Evolutionary conservation across 768 basidiomycete species (phyloP).

Genomic region (Crassisporium funariophilum): DNA sequence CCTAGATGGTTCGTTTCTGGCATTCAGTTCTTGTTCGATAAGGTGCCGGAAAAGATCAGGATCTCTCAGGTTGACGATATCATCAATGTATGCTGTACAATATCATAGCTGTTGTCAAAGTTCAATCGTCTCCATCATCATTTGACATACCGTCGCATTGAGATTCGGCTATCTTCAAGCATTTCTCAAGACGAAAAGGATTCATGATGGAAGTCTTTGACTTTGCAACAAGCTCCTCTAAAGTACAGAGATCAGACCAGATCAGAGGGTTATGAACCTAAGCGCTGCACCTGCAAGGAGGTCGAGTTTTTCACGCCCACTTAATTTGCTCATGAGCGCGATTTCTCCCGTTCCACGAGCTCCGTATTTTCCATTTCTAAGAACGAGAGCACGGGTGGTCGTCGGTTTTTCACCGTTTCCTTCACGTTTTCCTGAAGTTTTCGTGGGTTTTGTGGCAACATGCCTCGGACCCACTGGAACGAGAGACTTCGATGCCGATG

Average conservation of each 20-base stretch:
- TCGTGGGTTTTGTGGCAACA: slow-evolving; percentile 35
- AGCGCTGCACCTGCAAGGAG: slow-evolving; percentile 62
- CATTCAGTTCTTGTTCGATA: slow-evolving; percentile 57
- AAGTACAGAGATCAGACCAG: slow-evolving; percentile 15
- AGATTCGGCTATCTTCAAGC: slow-evolving; percentile 70
- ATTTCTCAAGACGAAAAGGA: slow-evolving; percentile 66
- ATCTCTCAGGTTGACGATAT: slow-evolving; percentile 69
- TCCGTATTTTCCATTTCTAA: slow-evolving; percentile 77
- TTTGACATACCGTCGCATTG: slow-evolving; percentile 64
- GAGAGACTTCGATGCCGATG: slow-evolving; percentile 46
- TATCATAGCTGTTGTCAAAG: slow-evolving; percentile 8
- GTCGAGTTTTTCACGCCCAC: slow-evolving; percentile 80
- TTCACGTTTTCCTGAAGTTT: slow-evolving; percentile 41
- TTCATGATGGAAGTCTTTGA: slow-evolving; percentile 59
- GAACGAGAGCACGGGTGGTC: slow-evolving; percentile 70
- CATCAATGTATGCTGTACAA: slow-evolving; percentile 62
- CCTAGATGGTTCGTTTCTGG: slow-evolving; percentile 45
- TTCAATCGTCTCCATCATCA: background rate
- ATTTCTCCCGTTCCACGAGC: slow-evolving; percentile 72
- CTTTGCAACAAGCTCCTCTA: slow-evolving; percentile 69
- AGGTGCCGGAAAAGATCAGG: slow-evolving; percentile 59
- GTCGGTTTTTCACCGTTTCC: slow-evolving; percentile 36
- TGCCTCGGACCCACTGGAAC: slow-evolving; percentile 58
- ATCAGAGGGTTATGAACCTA: slow-evolving; percentile 1
- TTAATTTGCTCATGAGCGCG: slow-evolving; percentile 56